A percentile compares a stretch with the other conserved stretches of the same genome.
phyloP scores from a whole-genome alignment of 2,329 filamentous ascomycete species.

The Trichoderma oligosporum region DNA sequence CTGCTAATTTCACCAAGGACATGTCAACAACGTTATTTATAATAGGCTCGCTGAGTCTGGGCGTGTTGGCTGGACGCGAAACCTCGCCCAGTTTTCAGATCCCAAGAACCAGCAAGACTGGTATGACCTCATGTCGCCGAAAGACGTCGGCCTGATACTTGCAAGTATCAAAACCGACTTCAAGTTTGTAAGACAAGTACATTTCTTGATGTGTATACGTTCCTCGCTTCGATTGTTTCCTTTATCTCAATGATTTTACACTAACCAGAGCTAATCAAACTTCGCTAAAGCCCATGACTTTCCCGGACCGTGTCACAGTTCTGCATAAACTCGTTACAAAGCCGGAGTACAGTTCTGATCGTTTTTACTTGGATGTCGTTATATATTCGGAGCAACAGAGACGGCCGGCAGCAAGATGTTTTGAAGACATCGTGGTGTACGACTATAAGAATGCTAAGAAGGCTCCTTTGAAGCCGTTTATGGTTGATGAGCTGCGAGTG shows the following conservation, averaged over 20 bases:
- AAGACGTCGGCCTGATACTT: slow-evolving; percentile 69
- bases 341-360: slow-evolving; percentile 41
- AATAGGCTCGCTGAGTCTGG: slow-evolving; percentile 79
- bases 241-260: background rate
- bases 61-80: slow-evolving; percentile 72
- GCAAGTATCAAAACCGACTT: slow-evolving; percentile 77
- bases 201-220: background rate
- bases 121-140: slow-evolving; percentile 64
- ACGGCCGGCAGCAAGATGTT: slow-evolving; percentile 66
- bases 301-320: slow-evolving; percentile 76
- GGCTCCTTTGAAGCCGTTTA: slow-evolving; percentile 39
- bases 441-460: slow-evolving; percentile 35
- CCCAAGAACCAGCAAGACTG: slow-evolving; percentile 60
- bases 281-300: slow-evolving; percentile 66
- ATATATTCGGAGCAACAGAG: slow-evolving; percentile 73
- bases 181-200: slow-evolving; percentile 66
- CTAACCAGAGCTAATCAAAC: background rate
- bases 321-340: slow-evolving; percentile 68
- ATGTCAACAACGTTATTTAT: slow-evolving; percentile 86
- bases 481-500: slow-evolving; percentile 37
- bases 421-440: slow-evolving; percentile 48
- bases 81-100: slow-evolving; percentile 60
- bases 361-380: slow-evolving; percentile 58
- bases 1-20: slow-evolving; percentile 34
- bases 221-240: background rate